Percentiles rank a stretch among this genome's conserved stretches.
Evolutionary conservation across 306 rosid species (phyloP).

Genomic region (Malus sieversii): DNA sequence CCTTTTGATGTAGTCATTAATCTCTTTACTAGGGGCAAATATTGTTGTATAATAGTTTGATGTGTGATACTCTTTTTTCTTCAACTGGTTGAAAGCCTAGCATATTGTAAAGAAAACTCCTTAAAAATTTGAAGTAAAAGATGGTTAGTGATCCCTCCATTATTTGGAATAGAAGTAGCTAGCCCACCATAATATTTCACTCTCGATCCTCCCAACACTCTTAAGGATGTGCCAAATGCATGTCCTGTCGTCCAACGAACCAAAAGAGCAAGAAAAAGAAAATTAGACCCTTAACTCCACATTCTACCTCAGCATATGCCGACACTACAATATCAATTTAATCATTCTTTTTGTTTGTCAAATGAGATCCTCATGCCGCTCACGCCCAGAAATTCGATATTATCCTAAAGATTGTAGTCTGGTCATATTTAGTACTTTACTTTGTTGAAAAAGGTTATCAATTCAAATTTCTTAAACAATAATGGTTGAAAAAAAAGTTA

Average conservation of each 20-base stretch:
- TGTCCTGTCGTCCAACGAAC: no score
- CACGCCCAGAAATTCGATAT: background rate
- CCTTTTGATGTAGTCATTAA: background rate
- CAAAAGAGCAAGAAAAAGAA: background rate
- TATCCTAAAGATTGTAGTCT: no score
- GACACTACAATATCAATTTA: background rate
- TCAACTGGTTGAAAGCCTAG: no score
- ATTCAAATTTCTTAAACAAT: no score
- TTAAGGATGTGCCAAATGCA: background rate
- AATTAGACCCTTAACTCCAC: background rate
- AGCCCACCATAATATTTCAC: background rate
- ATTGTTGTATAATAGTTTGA: no score
- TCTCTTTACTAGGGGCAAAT: no score
- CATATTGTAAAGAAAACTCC: no score
- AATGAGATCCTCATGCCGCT: background rate
- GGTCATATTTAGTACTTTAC: no score
- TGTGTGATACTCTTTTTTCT: no score
- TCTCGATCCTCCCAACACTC: background rate
- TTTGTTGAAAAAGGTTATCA: no score
- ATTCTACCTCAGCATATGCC: background rate
- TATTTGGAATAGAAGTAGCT: background rate
- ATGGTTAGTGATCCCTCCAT: background rate
- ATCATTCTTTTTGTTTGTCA: background rate
- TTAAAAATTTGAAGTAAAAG: no score
- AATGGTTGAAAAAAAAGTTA: no score